Percentiles rank a stretch among this genome's conserved stretches.
These are phyloP conservation scores for Monosporozyma aerobia DNA, from an alignment of 805 yeast genomes.

Conservation along the genomic window DNA sequence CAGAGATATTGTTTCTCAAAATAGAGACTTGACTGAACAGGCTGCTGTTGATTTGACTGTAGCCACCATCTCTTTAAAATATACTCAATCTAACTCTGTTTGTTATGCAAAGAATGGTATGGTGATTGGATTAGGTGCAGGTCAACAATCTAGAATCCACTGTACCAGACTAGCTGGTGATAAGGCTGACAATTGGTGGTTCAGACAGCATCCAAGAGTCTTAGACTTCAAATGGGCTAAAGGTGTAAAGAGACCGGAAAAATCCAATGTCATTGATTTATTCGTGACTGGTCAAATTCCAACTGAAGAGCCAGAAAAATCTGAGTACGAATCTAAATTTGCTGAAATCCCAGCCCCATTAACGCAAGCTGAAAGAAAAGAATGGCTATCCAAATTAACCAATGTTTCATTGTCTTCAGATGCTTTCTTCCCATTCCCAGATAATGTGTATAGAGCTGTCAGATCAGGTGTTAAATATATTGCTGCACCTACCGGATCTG, in stretches of 20 bases:
- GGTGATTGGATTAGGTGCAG: slow-evolving; percentile 98
- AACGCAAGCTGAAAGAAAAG: slow-evolving; percentile 71
- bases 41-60: slow-evolving; percentile 89
- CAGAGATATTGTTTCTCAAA: slow-evolving; percentile 81
- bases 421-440: slow-evolving; percentile 99
- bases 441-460: slow-evolving; percentile 94
- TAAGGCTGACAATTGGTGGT: slow-evolving; percentile 99
- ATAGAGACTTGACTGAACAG: slow-evolving; percentile 81
- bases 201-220: slow-evolving; percentile 94
- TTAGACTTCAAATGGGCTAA: slow-evolving; percentile 93
- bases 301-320: slow-evolving; percentile 80
- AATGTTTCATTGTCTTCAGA: slow-evolving; percentile 90
- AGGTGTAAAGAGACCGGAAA: slow-evolving; percentile 97
- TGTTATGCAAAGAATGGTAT: slow-evolving; percentile 97
- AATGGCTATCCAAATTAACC: slow-evolving; percentile 70
- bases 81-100: slow-evolving; percentile 98
- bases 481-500: slow-evolving; percentile 96
- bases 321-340: slow-evolving; percentile 86
- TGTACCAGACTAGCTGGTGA: slow-evolving; percentile 98
- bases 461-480: slow-evolving; percentile 90
- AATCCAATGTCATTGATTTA: slow-evolving; percentile 93
- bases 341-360: slow-evolving; percentile 74
- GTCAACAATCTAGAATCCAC: slow-evolving; percentile 97
- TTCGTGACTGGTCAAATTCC: slow-evolving; percentile 90
- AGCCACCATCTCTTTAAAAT: slow-evolving; percentile 93